A percentile compares a stretch with the other conserved stretches of the same genome.
Evolutionary conservation across 495 filamentous ascomycete genomes (phyloP).

Genomic region (Chaetomidium leptoderma): DNA sequence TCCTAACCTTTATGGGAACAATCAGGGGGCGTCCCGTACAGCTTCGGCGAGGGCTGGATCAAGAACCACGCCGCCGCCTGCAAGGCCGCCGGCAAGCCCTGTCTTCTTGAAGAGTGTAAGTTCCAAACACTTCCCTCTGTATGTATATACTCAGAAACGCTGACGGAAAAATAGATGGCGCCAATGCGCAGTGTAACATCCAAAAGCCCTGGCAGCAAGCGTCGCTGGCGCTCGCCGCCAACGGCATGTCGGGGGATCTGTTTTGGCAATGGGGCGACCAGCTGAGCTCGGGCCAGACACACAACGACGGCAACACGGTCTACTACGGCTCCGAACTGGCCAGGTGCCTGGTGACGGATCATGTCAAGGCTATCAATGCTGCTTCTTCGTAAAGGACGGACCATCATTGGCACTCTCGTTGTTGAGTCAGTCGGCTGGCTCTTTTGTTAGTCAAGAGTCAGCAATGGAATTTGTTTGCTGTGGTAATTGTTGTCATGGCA

Average conservation of each 20-base stretch:
- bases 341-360: conserved; percentile 54
- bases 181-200: conserved; percentile 37
- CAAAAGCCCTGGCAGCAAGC: conserved; percentile 54
- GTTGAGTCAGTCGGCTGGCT: too few species aligned
- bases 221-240: conserved; percentile 42
- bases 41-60: conserved; percentile 55
- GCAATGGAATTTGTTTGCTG: too few species aligned
- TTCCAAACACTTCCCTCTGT: neutral
- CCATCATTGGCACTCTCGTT: neutral
- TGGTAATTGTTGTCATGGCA: too few species aligned
- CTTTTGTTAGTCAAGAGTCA: too few species aligned
- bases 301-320: conserved; percentile 55
- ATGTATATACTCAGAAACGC: too few species aligned
- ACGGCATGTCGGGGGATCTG: conserved; percentile 52
- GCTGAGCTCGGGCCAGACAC: conserved; percentile 47
- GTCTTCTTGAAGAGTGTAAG: conserved; percentile 58
- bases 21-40: conserved; percentile 35
- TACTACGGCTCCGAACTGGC: conserved; percentile 54
- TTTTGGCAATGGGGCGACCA: conserved; percentile 63
- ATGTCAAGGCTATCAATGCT: conserved; percentile 48
- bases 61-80: conserved; percentile 53
- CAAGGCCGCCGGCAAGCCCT: conserved; percentile 54
- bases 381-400: neutral
- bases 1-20: too few species aligned
- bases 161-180: conserved; percentile 40